phyloP scores from a whole-genome alignment of 768 basidiomycete species.

The Agrocybe pediades region DNA sequence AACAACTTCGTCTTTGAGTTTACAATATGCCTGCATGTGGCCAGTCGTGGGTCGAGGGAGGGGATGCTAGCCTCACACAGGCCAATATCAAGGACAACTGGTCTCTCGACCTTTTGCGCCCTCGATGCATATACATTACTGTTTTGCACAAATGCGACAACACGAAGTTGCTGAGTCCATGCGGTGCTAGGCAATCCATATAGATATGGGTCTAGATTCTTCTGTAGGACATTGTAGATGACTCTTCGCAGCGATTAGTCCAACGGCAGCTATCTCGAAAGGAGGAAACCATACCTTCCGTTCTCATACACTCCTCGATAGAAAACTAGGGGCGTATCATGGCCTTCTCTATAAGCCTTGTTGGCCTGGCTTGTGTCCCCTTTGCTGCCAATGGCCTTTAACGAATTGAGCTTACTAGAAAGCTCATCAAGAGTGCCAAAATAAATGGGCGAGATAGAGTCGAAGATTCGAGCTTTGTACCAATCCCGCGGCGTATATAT shows the following conservation, averaged over 20 bases:
- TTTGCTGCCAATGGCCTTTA: too few relatives aligned
- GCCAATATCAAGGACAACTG: conserved; percentile 31
- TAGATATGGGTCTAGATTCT: conserved; percentile 13
- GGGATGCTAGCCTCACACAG: conserved; percentile 37
- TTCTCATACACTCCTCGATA: conserved; percentile 49
- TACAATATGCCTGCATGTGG: conserved; percentile 24
- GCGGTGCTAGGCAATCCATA: conserved; percentile 23
- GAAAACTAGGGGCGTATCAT: conserved; percentile 20
- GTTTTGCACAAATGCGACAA: conserved; percentile 31
- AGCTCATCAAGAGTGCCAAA: too few relatives aligned
- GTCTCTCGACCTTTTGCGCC: conserved; percentile 20
- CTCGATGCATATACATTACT: conserved; percentile 23
- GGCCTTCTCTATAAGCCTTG: conserved; percentile 28
- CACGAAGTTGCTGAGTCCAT: conserved; percentile 21
- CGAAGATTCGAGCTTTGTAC: too few relatives aligned
- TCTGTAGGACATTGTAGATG: conserved; percentile 22
- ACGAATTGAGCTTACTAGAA: too few relatives aligned
- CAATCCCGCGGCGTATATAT: too few relatives aligned
- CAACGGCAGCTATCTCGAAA: not conserved
- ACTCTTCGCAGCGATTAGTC: conserved; percentile 11
- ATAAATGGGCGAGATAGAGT: too few relatives aligned
- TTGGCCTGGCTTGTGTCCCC: conserved; percentile 48
- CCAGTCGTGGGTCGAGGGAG: conserved; percentile 10
- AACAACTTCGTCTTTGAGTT: conserved; percentile 20
- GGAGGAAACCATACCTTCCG: conserved; percentile 35